These are phyloP conservation scores for Cryptococcus sp. DNA, from an alignment of 1,284 basidiomycete species.

Conservation along the genomic window DNA sequence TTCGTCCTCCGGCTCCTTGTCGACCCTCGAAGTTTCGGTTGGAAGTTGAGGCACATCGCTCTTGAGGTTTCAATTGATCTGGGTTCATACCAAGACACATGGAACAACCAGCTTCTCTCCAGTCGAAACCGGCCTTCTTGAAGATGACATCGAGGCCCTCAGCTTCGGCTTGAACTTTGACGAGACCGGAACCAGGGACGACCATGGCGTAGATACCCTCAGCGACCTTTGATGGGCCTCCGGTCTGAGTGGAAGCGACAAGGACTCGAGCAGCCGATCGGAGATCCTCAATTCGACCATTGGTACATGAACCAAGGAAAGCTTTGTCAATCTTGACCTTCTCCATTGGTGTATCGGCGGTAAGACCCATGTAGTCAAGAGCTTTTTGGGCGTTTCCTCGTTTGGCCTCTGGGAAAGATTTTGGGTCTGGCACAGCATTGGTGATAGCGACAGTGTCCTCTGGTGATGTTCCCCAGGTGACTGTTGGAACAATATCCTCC, in stretches of 20 bases:
- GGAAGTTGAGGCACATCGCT: constrained; percentile 92
- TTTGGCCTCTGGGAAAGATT: constrained; percentile 63
- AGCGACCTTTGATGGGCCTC: constrained; percentile 59
- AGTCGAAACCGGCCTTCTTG: constrained; percentile 92
- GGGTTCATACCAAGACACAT: constrained; percentile 99
- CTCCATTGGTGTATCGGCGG: constrained; percentile 76
- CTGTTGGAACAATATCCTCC: constrained; percentile 85
- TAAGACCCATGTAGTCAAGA: constrained; percentile 86
- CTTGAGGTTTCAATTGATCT: constrained; percentile 81
- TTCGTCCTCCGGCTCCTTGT: constrained; percentile 86
- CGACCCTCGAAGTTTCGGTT: constrained; percentile 96
- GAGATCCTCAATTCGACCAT: constrained; percentile 92
- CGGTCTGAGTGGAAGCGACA: constrained; percentile 49
- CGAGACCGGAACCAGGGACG: constrained; percentile 88
- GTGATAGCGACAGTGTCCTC: constrained; percentile 88
- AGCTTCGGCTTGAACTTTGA: constrained; percentile 91
- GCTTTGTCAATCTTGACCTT: constrained; percentile 85
- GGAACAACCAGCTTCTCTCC: constrained; percentile 95
- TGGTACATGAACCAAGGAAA: constrained; percentile 96
- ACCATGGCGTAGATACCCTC: constrained; percentile 83
- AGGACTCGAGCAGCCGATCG: constrained; percentile 82
- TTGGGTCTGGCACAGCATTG: constrained; percentile 76
- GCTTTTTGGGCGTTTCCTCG: constrained; percentile 73
- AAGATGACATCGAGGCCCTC: constrained; percentile 88
- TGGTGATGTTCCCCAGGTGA: constrained; percentile 95